phyloP scores from a whole-genome alignment of 306 rosid species.

The Quercus parvula region DNA sequence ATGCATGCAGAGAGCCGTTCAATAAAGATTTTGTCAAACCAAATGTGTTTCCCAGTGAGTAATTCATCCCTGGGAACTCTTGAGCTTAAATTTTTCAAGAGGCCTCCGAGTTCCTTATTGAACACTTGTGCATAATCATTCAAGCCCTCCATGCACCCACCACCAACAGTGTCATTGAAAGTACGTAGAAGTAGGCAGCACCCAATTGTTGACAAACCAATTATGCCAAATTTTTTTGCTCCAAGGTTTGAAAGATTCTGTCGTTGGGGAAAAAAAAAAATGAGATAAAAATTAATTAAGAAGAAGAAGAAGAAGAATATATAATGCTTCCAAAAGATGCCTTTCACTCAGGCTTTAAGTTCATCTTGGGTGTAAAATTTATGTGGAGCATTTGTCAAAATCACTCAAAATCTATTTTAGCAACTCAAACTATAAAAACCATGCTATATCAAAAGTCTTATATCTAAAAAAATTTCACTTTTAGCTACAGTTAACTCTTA shows the following conservation, averaged over 20 bases:
- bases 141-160: neutral
- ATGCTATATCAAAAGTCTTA: no score
- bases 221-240: conserved; percentile 18
- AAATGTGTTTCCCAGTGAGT: conserved; percentile 44
- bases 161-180: neutral
- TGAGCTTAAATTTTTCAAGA: conserved; percentile 28
- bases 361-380: no score
- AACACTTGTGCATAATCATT: conserved; percentile 24
- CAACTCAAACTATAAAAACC: no score
- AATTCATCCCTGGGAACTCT: conserved; percentile 25
- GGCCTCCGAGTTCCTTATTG: neutral
- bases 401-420: no score
- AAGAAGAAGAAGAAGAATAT: neutral
- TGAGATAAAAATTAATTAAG: neutral
- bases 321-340: no score
- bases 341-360: no score
- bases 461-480: no score
- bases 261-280: neutral
- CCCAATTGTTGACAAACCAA: conserved; percentile 19
- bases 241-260: conserved; percentile 20
- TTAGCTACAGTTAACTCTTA: no score
- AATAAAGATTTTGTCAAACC: conserved; percentile 12
- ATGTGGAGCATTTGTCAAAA: no score
- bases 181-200: conserved; percentile 11
- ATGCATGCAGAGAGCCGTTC: neutral